Evolutionary conservation across 2,329 filamentous ascomycete genomes (phyloP), one percentile per base, ranked within the genome.

Genomic region (Trichoderma endophyticum): DNA sequence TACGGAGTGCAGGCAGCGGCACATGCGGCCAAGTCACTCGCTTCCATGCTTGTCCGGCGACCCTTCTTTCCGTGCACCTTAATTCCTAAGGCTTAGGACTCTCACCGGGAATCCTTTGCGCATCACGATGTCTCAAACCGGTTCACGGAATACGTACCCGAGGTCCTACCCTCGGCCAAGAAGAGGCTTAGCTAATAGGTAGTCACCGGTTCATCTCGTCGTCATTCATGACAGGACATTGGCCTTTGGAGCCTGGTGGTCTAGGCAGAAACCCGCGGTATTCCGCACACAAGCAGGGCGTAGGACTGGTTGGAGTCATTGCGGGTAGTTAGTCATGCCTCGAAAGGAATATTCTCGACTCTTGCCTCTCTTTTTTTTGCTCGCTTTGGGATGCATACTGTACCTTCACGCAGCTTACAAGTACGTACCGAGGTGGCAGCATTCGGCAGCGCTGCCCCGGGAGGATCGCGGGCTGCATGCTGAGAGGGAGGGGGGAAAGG

Each of bases 231-330:
- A 5, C 30, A n/a, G 56, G 56, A 34, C n/a, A 36, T 21, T 12
- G n/a, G 34, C 54, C 24, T n/a, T 36, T 61, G 36, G 15, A 48
- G 39, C 54, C 66, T 69, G 57, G 12, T 43, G n/a, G 56, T 34
- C 65, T 24, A 69, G 66, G 66, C 66, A 69, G 66, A 69, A 61
- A 54, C 57, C 7, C 7, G 28, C 65, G 7, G 36, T 60, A 24
- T 60, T 21, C 12, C n/a, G 15, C 34, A 43, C 11, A 14, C 18
- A 43, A 15, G 34, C 15, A 43, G 26, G 51, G 64, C 51, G 54
- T 21, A 59, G 64, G 64, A 67, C 54, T 60, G 56, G 3, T 15
- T 6, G 14, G 15, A 39, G 39, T 60, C 12, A 39, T 18, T 30
- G 48, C 30, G 21, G 56, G 56, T 30, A 8, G 26, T 30, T 59